These are phyloP conservation scores for Nemania diffusa DNA, from an alignment of 2,329 filamentous ascomycete genomes.

Conservation along the genomic window DNA sequence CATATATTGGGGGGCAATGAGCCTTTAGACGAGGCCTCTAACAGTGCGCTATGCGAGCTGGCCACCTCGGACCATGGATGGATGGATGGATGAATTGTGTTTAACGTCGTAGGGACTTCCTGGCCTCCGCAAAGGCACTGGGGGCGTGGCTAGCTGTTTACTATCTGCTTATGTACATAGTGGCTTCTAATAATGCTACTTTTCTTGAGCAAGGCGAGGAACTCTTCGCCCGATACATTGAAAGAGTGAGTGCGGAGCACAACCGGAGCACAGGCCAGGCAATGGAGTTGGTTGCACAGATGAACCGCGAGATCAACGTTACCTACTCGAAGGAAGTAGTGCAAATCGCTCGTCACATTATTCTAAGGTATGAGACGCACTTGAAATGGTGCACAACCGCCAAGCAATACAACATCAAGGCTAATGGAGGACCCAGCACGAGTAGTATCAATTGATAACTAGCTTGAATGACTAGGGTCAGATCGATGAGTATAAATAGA, in stretches of 20 bases:
- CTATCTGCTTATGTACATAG: no score
- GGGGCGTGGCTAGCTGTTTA: no score
- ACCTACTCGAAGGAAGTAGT: not conserved
- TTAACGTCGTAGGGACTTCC: no score
- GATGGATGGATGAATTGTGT: no score
- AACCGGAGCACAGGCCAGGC: not conserved
- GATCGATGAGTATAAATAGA: not conserved
- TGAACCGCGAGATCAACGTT: not conserved
- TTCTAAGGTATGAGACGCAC: conserved; percentile 10
- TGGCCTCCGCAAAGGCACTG: no score
- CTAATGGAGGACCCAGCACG: not conserved
- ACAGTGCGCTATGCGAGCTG: no score
- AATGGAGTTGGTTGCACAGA: not conserved
- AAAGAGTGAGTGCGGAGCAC: not conserved
- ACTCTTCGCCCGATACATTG: not conserved
- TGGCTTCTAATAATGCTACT: not conserved
- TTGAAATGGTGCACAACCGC: conserved; percentile 9
- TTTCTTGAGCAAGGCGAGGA: not conserved
- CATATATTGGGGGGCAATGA: no score
- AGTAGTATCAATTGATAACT: not conserved
- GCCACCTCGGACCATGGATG: no score
- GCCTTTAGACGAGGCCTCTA: no score
- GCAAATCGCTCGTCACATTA: conserved; percentile 1
- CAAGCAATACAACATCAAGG: conserved; percentile 7
- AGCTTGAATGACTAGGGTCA: not conserved